Conservation (phyloP, 495 filamentous ascomycete genomes). For the Penicillium pancosmium region DNA sequence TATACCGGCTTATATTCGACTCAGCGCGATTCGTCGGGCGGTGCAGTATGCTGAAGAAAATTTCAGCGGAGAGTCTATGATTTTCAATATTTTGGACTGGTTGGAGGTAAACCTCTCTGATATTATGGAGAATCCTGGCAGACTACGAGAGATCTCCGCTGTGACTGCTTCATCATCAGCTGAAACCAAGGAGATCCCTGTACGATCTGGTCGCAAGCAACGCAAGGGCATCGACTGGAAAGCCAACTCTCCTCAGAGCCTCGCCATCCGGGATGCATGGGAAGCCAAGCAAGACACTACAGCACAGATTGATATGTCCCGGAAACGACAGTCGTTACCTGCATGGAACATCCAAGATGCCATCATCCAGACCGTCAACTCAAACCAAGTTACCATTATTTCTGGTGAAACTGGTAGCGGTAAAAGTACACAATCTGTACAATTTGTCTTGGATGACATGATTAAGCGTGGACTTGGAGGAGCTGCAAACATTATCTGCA, state of each 20-base stretch:
- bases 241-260: conserved; percentile 38
- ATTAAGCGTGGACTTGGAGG: conserved; percentile 74
- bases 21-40: conserved; percentile 82
- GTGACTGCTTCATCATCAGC: conserved; percentile 40
- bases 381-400: conserved; percentile 89
- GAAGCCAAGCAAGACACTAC: conserved; percentile 54
- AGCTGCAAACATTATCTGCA: conserved; percentile 90
- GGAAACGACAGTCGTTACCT: conserved; percentile 70
- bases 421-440: conserved; percentile 95
- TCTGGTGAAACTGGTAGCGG: conserved; percentile 96
- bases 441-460: conserved; percentile 92
- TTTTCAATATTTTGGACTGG: conserved; percentile 90
- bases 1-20: conserved; percentile 89
- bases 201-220: conserved; percentile 54
- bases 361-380: conserved; percentile 71
- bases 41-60: conserved; percentile 67
- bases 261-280: conserved; percentile 54
- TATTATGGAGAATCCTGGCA: conserved; percentile 82
- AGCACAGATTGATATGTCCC: conserved; percentile 70
- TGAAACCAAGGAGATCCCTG: conserved; percentile 37
- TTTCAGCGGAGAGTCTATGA: conserved; percentile 79
- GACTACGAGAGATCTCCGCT: conserved; percentile 76
- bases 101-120: conserved; percentile 73
- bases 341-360: conserved; percentile 82
- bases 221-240: conserved; percentile 42